Base-by-base conservation (phyloP, 805 yeast species). In the Pichia californica region DNA sequence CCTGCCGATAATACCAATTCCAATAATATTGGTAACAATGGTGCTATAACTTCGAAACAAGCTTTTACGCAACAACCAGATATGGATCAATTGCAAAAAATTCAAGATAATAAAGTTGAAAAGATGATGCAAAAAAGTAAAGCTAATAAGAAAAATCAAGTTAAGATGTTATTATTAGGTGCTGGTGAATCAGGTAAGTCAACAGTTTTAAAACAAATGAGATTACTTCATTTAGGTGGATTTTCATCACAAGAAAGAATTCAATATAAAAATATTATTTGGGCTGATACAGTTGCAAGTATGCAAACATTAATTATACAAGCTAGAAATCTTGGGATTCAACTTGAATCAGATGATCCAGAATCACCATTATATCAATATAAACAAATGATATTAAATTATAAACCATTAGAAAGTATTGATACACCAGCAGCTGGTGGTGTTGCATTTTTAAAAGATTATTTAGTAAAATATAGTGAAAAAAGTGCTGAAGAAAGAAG, bases 111-210 rank as follows among this genome's bases (percentile, higher is more conserved):
- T 32, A 50, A 51, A 42, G 52, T 85, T 40, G 89, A 83, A 50
- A 81, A 79, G 54, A 66, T 78, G 15, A 57, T 84, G 43, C 73
- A 70, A 48, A 64, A 70, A 49, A 75, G 68, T 46, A 75, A 72
- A 48, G 74, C 73, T 46, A 65, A 69, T 38, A 79, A 74, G 36
- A 76, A 71, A 53, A 75, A 76, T 47, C 81, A 76, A 52, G 73
- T 83, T 29, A 87, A 83, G 59, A 68, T 91, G 48, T 63, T 91
- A 31, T 68, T 91, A n/a, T 65, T 88, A 29, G 96, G 98, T 33
- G 86, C 98, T 0, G 98, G 97, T 5, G 98, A 89, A 59, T 81
- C 91, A 40, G 97, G 98, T 6, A 89, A 89, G 59, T 84, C 95
- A 2, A 89, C 98, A 0, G 95, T 89, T 7, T 66, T 89, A 51